These are phyloP conservation scores for Penicillium chermesinum DNA, from an alignment of 495 filamentous ascomycete genomes.

Conservation along the genomic window DNA sequence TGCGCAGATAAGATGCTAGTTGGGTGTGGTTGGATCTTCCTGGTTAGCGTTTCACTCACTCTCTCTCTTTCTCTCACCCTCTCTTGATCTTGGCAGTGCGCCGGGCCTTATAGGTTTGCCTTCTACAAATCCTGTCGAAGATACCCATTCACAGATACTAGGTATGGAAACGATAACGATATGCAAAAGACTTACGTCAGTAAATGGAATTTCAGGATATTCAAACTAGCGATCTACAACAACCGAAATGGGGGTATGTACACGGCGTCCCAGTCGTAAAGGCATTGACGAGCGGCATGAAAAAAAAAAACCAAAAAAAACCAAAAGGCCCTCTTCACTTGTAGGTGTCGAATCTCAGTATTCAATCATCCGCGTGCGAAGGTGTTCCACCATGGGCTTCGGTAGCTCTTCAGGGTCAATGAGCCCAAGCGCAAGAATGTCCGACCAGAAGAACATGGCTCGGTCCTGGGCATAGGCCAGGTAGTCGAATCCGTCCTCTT, in stretches of 20 bases:
- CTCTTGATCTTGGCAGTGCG: not conserved
- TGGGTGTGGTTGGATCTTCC: not conserved
- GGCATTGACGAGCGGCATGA: not conserved
- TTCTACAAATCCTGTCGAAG: not conserved
- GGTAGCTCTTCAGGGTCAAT: slow-evolving; percentile 70
- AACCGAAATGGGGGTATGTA: not conserved
- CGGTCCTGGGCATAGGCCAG: slow-evolving; percentile 85
- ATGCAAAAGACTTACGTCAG: too few species aligned
- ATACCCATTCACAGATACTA: too few species aligned
- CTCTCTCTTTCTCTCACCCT: not conserved
- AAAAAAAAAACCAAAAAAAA: not conserved
- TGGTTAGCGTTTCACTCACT: too few species aligned
- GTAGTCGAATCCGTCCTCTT: slow-evolving; percentile 81
- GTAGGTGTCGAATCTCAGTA: too few species aligned
- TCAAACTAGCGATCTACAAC: not conserved
- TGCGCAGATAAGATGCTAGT: slow-evolving; percentile 13
- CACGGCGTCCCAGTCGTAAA: not conserved
- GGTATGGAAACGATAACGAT: too few species aligned
- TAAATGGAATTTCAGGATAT: too few species aligned
- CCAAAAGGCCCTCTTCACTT: not conserved
- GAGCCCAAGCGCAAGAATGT: slow-evolving; percentile 68
- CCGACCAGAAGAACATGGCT: slow-evolving; percentile 89
- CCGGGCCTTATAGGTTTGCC: not conserved
- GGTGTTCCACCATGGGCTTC: slow-evolving; percentile 45
- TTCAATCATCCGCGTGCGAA: slow-evolving; percentile 54